phyloP scores from a whole-genome alignment of 306 rosid species.

The Medicago lupulina region DNA sequence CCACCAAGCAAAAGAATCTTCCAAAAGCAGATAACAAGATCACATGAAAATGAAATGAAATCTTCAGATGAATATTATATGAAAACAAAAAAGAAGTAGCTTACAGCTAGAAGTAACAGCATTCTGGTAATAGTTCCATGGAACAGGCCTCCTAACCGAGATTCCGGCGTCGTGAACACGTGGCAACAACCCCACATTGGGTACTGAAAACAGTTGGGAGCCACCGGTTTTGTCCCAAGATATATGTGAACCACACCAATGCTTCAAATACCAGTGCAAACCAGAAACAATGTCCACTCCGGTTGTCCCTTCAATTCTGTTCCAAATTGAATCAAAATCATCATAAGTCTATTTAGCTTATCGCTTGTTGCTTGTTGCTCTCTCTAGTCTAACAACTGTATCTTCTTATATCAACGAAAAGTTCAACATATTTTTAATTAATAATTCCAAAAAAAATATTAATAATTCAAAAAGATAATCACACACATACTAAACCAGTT shows the following conservation, averaged over 20 bases:
- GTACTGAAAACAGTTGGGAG: conserved; percentile 68
- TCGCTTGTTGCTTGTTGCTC: background rate
- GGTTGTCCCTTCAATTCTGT: conserved; percentile 70
- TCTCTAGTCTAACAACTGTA: conserved; percentile 2
- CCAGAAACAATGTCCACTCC: conserved; percentile 88
- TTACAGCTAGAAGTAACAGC: conserved; percentile 94
- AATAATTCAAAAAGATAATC: background rate
- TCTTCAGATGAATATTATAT: conserved; percentile 9
- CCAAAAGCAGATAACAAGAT: conserved; percentile 43
- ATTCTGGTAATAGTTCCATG: conserved; percentile 90
- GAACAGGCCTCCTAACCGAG: conserved; percentile 69
- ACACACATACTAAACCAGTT: background rate
- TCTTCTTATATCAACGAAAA: background rate
- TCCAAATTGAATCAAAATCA: conserved; percentile 31
- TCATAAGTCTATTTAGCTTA: background rate
- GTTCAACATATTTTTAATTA: background rate
- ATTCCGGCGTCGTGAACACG: conserved; percentile 57
- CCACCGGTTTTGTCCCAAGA: conserved; percentile 97
- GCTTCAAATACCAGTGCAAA: conserved; percentile 84
- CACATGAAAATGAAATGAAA: conserved; percentile 24
- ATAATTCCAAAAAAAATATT: background rate
- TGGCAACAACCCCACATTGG: conserved; percentile 64
- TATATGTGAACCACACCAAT: conserved; percentile 77
- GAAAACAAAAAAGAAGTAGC: conserved; percentile 40
- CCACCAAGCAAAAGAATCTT: conserved; percentile 94